Percentiles rank a stretch among this genome's conserved stretches.
Evolutionary conservation across 163 green algal genomes (phyloP).

Genomic region (Chlorella variabilis): DNA sequence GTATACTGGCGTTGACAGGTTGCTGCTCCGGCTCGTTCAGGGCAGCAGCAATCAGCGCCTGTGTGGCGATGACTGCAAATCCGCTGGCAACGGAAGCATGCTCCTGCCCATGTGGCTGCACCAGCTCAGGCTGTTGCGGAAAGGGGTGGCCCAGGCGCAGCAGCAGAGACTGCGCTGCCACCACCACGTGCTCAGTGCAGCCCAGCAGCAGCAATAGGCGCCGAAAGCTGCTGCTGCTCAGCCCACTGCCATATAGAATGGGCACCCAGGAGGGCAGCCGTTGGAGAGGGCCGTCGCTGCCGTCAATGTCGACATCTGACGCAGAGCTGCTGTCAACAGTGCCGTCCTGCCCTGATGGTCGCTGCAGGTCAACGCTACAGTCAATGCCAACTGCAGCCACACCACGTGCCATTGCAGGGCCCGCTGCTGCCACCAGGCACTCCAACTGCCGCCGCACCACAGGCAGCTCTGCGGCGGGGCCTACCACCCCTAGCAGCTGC

Average conservation of each 20-base stretch:
- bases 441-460: conserved; percentile 14
- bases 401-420: background rate
- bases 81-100: background rate
- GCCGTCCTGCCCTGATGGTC: background rate
- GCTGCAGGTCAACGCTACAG: too few relatives aligned
- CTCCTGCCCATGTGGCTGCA: background rate
- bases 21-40: background rate
- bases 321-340: background rate
- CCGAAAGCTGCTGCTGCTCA: conserved; percentile 3
- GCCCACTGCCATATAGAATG: background rate
- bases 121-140: background rate
- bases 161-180: conserved; percentile 63
- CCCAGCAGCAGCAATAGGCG: conserved; percentile 33
- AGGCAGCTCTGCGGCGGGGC: conserved; percentile 5
- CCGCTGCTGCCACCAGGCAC: background rate
- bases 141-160: conserved; percentile 54
- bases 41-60: background rate
- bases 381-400: background rate
- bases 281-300: background rate
- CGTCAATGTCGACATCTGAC: background rate
- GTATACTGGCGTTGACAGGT: too few relatives aligned
- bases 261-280: conserved; percentile 11
- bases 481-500: conserved; percentile 53
- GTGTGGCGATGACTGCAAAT: background rate
- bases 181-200: conserved; percentile 52